Base-by-base conservation (phyloP, 2,329 filamentous ascomycete species). In the Exophiala sp. region DNA sequence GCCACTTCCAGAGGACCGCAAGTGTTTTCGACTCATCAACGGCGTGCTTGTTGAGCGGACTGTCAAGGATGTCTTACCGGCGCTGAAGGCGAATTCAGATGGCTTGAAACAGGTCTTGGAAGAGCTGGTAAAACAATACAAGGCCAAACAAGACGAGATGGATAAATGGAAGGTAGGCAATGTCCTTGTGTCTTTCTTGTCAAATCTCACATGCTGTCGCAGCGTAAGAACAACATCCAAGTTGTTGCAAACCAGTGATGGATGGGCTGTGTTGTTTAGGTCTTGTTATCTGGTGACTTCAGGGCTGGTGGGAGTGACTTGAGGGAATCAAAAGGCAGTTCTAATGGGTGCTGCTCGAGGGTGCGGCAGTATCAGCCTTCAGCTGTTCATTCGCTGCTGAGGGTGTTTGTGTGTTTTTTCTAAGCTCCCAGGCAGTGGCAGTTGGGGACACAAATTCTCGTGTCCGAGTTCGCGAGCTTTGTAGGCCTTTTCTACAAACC, bases 1-100 rank as follows among this genome's bases (percentile, higher is more conserved):
- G 52, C 90, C 90, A 39, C 79, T 97, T 19, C 77, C 87, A 1
- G 79, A 77, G 57, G 86, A 95, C 59, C 86, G 93, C 63, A 98
- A 96, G 74, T 97, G 91, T 72, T 98, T 97, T 73, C 90, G 93
- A 62, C 88, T 98, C 80, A 94, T 98, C 68, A 97, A 98, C 68
- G 93, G 93, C 39, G 90, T 97, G 19, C 74, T 98, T 51, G 88
- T 95, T 46, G 93, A 98, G 74, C 80, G 90, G 61, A 97, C 91
- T 13, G 88, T 98, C 60, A 79, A 88, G 68, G 93, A 97, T 68
- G 88, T 98, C 10, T 77, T 95, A 48, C 93, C 93, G 4, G 86
- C 88, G 21, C 76, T 98, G 54, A 85, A 88, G 72, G 97, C 89
- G 16, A 97, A 98, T 67, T 86, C 88, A 21, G 91, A 97, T 57